These are phyloP conservation scores for Neospora caninum DNA, from an alignment of 169 alveolate species.

Conservation along the genomic window DNA sequence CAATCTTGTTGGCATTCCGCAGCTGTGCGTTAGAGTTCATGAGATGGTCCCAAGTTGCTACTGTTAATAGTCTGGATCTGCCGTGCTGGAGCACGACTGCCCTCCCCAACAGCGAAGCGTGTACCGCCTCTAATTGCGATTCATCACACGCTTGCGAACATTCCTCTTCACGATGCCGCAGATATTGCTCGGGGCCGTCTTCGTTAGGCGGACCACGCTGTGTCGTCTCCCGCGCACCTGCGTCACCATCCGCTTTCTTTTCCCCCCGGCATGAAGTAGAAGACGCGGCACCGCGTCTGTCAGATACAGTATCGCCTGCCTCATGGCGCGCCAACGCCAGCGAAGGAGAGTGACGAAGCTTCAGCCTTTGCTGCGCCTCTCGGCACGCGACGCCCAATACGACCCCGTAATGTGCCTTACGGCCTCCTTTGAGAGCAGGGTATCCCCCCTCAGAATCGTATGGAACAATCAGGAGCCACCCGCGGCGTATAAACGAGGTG, in stretches of 20 bases:
- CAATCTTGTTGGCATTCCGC: background rate
- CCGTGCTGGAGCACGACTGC: constrained; percentile 31
- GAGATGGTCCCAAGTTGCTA: background rate
- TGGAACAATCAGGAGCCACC: constrained; percentile 8
- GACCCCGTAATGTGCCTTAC: background rate
- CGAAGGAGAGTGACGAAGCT: background rate
- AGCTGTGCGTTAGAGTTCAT: background rate
- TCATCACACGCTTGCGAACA: background rate
- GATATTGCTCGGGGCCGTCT: background rate
- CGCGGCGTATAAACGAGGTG: background rate
- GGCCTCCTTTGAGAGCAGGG: background rate
- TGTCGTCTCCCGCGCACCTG: background rate
- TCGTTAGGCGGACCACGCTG: background rate
- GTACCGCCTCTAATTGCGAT: background rate
- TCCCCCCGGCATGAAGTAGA: too few species aligned
- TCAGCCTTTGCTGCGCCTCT: background rate
- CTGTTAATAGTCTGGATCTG: background rate
- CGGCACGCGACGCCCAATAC: background rate
- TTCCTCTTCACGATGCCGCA: too few species aligned
- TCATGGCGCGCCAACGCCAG: background rate
- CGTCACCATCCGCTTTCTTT: background rate
- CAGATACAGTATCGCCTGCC: background rate
- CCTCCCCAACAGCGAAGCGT: background rate
- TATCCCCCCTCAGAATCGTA: background rate
- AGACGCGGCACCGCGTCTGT: background rate